Evolutionary conservation across 2,329 filamentous ascomycete genomes (phyloP).

Genomic region (Sporothrix inflata): DNA sequence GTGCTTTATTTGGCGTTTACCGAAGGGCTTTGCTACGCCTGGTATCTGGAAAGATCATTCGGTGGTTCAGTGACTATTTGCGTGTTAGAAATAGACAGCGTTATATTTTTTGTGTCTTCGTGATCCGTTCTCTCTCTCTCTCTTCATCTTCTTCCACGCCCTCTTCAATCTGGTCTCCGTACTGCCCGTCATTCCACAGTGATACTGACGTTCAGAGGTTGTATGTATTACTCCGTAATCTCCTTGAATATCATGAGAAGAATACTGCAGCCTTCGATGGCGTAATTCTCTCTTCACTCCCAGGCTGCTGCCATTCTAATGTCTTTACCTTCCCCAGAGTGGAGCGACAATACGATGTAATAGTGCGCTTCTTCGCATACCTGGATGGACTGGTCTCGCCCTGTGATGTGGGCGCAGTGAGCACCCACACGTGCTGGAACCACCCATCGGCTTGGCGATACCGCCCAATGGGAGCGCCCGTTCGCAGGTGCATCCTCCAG

Average conservation of each 20-base stretch:
- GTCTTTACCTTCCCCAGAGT: not conserved
- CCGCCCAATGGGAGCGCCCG: not conserved
- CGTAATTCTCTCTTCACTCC: not conserved
- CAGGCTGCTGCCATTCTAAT: not conserved
- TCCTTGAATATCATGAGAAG: not conserved
- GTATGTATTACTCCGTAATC: not conserved
- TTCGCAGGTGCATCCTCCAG: not conserved
- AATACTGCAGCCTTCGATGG: not conserved
- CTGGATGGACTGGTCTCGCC: not conserved
- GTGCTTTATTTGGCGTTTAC: not conserved
- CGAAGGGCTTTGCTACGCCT: not conserved
- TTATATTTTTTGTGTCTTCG: not conserved
- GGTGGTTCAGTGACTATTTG: not conserved
- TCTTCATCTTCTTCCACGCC: not conserved
- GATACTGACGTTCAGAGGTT: not conserved
- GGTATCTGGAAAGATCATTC: not conserved
- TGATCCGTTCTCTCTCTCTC: not conserved
- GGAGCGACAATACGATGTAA: conserved; percentile 1
- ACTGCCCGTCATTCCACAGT: too few relatives aligned
- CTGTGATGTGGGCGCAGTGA: not conserved
- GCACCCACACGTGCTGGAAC: not conserved
- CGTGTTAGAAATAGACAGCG: conserved; percentile 7
- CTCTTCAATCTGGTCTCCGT: too few relatives aligned
- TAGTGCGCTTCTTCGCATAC: not conserved
- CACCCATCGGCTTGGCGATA: not conserved